Conservation (phyloP, 2,329 filamentous ascomycete genomes). For the Colletotrichum paranaense region DNA sequence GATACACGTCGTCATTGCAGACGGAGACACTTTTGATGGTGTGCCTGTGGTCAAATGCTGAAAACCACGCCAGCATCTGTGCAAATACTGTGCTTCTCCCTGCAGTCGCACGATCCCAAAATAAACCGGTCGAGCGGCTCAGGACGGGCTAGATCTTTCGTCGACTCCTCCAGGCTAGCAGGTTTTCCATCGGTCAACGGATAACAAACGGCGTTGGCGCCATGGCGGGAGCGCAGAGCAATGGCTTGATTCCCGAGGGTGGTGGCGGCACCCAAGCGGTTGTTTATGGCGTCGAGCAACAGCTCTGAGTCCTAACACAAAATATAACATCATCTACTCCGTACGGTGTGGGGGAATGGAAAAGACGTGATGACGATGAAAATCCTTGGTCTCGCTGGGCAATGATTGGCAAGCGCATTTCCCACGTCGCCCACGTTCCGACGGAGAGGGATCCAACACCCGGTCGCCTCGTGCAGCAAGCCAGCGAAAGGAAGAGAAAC, state of each 20-base stretch:
- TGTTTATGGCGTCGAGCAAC: neutral
- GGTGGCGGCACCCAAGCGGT: neutral
- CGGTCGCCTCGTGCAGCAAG: neutral
- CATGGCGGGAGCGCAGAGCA: constrained; percentile 20
- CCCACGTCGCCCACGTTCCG: constrained; percentile 12
- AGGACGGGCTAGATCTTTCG: constrained; percentile 1
- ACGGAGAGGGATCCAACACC: neutral
- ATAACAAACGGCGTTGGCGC: constrained; percentile 28
- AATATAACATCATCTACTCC: too few species aligned
- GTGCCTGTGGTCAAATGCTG: neutral
- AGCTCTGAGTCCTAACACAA: neutral
- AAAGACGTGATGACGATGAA: constrained; percentile 12
- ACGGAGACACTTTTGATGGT: neutral
- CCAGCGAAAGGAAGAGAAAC: neutral
- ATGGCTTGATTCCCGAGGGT: neutral
- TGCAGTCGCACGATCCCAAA: neutral
- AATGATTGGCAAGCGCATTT: constrained; percentile 30
- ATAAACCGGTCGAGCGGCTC: neutral
- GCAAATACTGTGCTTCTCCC: neutral
- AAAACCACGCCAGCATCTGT: constrained; percentile 2
- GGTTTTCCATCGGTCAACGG: constrained; percentile 10
- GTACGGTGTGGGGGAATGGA: neutral
- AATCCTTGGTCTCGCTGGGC: constrained; percentile 3
- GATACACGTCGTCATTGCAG: constrained; percentile 17
- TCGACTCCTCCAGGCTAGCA: neutral